Evolutionary conservation across 225 moss, liverwort and hornwort species (phyloP).

Genomic region (Takakia lepidozioides): DNA sequence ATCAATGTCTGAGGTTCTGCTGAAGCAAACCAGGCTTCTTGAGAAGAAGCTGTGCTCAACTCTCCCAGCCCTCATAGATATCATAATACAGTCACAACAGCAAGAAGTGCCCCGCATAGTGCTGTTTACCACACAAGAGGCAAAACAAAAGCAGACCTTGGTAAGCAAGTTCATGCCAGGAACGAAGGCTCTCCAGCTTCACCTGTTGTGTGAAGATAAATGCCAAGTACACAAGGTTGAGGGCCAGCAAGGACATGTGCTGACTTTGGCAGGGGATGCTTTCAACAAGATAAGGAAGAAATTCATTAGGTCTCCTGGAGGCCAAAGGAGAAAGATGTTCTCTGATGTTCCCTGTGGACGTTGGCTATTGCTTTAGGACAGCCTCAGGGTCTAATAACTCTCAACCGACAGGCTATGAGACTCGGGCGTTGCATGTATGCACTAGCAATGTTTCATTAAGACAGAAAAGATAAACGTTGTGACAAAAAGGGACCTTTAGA

Average conservation of each 20-base stretch:
- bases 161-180: neutral
- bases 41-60: neutral
- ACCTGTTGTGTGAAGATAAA: neutral
- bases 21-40: neutral
- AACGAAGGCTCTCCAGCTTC: neutral
- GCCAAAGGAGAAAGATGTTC: no score
- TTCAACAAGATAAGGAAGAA: neutral
- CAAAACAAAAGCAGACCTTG: neutral
- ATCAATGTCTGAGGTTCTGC: neutral
- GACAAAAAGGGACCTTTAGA: no score
- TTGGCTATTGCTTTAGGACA: no score
- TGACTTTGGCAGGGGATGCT: no score
- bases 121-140: neutral
- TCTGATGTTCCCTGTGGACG: no score
- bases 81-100: neutral
- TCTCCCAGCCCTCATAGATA: neutral
- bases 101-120: conserved; percentile 3
- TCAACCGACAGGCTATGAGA: no score
- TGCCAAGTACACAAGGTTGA: neutral
- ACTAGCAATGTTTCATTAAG: no score
- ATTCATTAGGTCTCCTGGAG: no score
- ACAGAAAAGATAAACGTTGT: no score
- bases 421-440: no score
- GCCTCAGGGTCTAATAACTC: no score
- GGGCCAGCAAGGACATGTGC: neutral